These are phyloP conservation scores for Dothiorella sarmentorum DNA, from an alignment of 2,329 filamentous ascomycete species.

Conservation along the genomic window DNA sequence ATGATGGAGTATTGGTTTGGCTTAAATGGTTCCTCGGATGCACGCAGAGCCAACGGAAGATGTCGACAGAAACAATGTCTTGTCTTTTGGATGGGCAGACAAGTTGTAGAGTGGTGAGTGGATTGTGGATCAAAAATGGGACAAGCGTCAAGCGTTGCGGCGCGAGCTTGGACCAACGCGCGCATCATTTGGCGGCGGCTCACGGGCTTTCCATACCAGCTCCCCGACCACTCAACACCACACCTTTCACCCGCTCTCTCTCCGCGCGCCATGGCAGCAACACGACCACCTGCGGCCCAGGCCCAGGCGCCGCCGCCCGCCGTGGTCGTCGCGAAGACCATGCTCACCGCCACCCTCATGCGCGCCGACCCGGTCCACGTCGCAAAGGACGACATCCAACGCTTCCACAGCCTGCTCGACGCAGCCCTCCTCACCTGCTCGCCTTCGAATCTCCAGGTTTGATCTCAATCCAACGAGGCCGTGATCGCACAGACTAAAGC, in stretches of 20 bases:
- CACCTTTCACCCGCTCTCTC: no score
- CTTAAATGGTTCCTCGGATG: no score
- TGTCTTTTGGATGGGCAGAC: no score
- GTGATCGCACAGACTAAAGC: conserved; percentile 9
- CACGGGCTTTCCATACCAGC: not conserved
- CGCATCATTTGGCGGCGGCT: not conserved
- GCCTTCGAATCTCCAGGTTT: conserved; percentile 18
- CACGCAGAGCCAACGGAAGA: no score
- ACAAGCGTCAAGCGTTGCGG: not conserved
- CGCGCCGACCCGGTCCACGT: conserved; percentile 8
- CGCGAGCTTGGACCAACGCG: not conserved
- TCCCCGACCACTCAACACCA: not conserved
- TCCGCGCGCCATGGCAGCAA: conserved; percentile 2
- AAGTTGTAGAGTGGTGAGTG: not conserved
- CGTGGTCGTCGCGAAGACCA: conserved; percentile 11
- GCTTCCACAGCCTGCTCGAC: conserved; percentile 16
- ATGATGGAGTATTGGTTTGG: no score
- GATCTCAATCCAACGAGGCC: conserved; percentile 11
- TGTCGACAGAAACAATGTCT: not conserved
- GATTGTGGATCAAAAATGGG: no score
- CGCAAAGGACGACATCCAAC: conserved; percentile 7
- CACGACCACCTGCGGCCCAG: not conserved
- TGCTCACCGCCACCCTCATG: conserved; percentile 3
- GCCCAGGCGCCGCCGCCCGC: not conserved
- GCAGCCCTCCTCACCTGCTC: conserved; percentile 15